These are phyloP conservation scores for Aspergillus neoniger DNA, from an alignment of 2,329 filamentous ascomycete genomes.

Conservation along the genomic window DNA sequence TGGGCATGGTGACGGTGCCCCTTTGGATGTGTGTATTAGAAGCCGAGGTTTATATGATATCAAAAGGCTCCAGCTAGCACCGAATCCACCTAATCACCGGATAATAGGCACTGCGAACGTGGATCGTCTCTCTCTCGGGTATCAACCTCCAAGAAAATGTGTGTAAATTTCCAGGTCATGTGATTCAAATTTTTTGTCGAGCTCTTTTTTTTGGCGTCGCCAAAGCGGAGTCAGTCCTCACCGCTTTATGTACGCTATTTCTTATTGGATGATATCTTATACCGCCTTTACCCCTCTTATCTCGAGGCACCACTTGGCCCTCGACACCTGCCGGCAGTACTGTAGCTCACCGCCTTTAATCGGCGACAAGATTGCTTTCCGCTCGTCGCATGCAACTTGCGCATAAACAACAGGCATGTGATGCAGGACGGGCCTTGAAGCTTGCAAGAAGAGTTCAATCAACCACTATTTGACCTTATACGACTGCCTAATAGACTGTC, in stretches of 20 bases:
- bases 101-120: not conserved
- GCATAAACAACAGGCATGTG: not conserved
- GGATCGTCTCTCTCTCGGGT: not conserved
- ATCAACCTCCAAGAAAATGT: conserved; percentile 25
- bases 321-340: conserved; percentile 15
- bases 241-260: conserved; percentile 17
- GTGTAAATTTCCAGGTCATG: conserved; percentile 40
- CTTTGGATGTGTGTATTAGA: not conserved
- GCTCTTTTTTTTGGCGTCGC: conserved; percentile 21
- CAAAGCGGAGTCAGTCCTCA: conserved; percentile 14
- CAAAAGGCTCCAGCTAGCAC: not conserved
- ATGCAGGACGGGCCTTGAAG: not conserved
- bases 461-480: not conserved
- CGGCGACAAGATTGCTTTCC: not conserved
- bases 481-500: not conserved
- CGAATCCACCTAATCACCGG: not conserved
- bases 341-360: conserved; percentile 13
- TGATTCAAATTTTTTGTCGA: conserved; percentile 36
- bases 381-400: not conserved
- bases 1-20: conserved; percentile 65
- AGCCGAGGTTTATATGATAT: not conserved
- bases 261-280: not conserved
- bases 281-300: conserved; percentile 15
- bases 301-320: not conserved
- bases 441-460: not conserved